A percentile compares a stretch with the other conserved stretches of the same genome.
These are phyloP conservation scores for Salvia splendens DNA, from an alignment of 257 asterid species.

Conservation along the genomic window DNA sequence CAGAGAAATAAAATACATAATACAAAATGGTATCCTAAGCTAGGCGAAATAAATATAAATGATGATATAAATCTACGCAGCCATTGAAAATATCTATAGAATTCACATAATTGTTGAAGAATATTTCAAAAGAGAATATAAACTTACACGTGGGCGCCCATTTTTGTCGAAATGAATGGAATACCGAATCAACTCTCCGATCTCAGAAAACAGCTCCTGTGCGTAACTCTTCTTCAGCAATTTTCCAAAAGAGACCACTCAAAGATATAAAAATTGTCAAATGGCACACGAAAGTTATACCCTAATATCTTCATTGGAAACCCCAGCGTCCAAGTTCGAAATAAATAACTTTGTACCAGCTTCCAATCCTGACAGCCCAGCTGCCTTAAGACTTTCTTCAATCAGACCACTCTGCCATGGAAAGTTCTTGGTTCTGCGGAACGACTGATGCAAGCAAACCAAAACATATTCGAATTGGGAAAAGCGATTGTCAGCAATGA, in stretches of 20 bases:
- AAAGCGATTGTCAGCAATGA: slow-evolving; percentile 62
- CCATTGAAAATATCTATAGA: not conserved
- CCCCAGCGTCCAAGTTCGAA: slow-evolving; percentile 78
- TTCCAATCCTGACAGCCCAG: slow-evolving; percentile 72
- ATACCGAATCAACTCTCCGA: slow-evolving; percentile 79
- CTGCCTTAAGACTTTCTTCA: slow-evolving; percentile 89
- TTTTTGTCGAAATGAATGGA: slow-evolving; percentile 82
- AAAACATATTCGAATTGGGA: slow-evolving; percentile 50
- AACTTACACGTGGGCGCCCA: slow-evolving; percentile 90
- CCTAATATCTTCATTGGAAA: slow-evolving; percentile 90
- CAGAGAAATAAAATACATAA: not conserved
- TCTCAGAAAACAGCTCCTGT: slow-evolving; percentile 90
- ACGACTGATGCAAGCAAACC: slow-evolving; percentile 85
- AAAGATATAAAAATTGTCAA: slow-evolving; percentile 37
- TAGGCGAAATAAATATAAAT: not conserved
- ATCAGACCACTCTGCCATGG: slow-evolving; percentile 86
- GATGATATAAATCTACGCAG: not conserved
- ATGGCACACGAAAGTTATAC: slow-evolving; percentile 47
- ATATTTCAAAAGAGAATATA: not conserved
- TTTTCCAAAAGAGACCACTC: slow-evolving; percentile 38
- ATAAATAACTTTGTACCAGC: slow-evolving; percentile 56
- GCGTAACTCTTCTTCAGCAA: slow-evolving; percentile 51
- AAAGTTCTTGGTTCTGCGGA: slow-evolving; percentile 74
- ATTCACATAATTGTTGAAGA: not conserved
- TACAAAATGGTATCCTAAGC: not conserved